Conservation (phyloP, 169 alveolate species). For the Plasmodium adleri region DNA sequence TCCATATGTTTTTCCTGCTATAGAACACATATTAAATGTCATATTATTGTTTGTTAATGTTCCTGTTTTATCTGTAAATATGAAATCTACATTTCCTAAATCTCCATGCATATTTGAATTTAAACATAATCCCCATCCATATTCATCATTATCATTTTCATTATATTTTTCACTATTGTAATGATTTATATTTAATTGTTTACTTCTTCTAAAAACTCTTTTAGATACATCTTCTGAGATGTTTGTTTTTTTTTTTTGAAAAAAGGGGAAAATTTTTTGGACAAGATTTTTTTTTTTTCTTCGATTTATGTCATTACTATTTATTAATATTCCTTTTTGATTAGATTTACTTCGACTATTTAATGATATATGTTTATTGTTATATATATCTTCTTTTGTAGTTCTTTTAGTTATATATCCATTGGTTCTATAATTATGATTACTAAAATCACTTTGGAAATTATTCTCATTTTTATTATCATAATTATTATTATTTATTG, state of each 20-base stretch:
- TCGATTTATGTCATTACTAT: background rate
- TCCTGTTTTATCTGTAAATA: constrained; percentile 99
- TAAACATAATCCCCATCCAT: constrained; percentile 74
- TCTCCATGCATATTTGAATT: constrained; percentile 92
- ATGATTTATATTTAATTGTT: background rate
- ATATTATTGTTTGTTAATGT: constrained; percentile 97
- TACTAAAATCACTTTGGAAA: background rate
- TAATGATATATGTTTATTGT: background rate
- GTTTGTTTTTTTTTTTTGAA: constrained; percentile 12
- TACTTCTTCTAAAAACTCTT: constrained; percentile 3
- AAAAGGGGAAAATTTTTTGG: constrained; percentile 35
- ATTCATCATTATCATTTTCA: constrained; percentile 17
- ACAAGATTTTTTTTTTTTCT: constrained; percentile 12
- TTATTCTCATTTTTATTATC: too few species aligned
- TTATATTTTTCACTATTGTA: background rate
- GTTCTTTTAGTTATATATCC: background rate
- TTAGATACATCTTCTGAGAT: background rate
- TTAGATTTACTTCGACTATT: background rate
- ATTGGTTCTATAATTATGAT: background rate
- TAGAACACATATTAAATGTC: constrained; percentile 91
- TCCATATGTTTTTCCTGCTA: constrained; percentile 71
- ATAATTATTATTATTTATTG: too few species aligned
- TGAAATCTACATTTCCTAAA: constrained; percentile 96
- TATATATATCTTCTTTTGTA: background rate
- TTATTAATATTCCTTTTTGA: constrained; percentile 11